Evolutionary conservation across 2,329 filamentous ascomycete species (phyloP).

Genomic region (Xylaria polymorpha): DNA sequence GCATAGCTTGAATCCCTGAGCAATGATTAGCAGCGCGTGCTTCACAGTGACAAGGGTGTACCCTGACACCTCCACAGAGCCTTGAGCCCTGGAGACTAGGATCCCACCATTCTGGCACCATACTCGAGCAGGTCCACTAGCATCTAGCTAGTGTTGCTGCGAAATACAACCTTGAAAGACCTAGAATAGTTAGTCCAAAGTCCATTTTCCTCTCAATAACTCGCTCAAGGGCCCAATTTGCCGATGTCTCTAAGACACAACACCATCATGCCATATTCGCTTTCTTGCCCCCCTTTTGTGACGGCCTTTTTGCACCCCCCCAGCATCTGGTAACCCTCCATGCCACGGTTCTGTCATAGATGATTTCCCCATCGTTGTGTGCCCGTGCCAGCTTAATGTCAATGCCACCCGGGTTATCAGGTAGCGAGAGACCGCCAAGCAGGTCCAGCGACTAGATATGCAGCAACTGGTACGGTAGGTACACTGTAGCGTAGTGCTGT

Average conservation of each 20-base stretch:
- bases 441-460: slow-evolving; percentile 47
- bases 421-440: slow-evolving; percentile 49
- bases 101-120: slow-evolving; percentile 50
- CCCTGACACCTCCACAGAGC: slow-evolving; percentile 47
- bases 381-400: slow-evolving; percentile 49
- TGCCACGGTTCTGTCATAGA: slow-evolving; percentile 39
- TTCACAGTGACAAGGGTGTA: slow-evolving; percentile 47
- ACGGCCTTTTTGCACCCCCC: slow-evolving; percentile 30
- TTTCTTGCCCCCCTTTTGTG: slow-evolving; percentile 36
- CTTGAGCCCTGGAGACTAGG: slow-evolving; percentile 44
- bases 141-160: slow-evolving; percentile 31
- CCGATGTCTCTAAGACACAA: slow-evolving; percentile 37
- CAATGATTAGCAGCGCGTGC: slow-evolving; percentile 49
- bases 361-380: slow-evolving; percentile 43
- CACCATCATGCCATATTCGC: slow-evolving; percentile 37
- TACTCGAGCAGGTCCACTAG: slow-evolving; percentile 41
- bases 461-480: slow-evolving; percentile 43
- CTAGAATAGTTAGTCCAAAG: slow-evolving; percentile 33
- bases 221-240: slow-evolving; percentile 30
- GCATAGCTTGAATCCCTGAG: slow-evolving; percentile 47
- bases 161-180: slow-evolving; percentile 22
- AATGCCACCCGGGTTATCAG: slow-evolving; percentile 43
- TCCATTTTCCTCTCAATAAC: slow-evolving; percentile 28
- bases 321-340: slow-evolving; percentile 25
- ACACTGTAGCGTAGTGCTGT: slow-evolving; percentile 40